Evolutionary conservation across 192 early-diverging fungal species (phyloP).

Genomic region (Geosiphon pyriformis): DNA sequence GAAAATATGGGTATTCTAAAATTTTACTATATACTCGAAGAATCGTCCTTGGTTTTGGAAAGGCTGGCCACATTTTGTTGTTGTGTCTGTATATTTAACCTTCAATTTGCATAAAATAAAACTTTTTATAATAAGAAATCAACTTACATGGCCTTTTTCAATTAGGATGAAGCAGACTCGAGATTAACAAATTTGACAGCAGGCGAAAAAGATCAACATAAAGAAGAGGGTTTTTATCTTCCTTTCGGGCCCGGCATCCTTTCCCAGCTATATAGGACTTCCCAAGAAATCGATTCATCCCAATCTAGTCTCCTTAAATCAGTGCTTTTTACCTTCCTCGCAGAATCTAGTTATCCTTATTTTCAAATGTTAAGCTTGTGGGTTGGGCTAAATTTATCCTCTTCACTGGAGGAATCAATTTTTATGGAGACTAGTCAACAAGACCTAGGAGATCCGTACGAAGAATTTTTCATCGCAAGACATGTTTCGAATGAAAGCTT

Average conservation of each 20-base stretch:
- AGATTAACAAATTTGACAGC: not conserved
- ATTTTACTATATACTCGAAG: conserved; percentile 26
- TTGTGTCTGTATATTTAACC: conserved; percentile 11
- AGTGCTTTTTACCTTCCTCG: conserved; percentile 28
- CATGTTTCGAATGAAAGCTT: not conserved
- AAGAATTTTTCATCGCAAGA: conserved; percentile 32
- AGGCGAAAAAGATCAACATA: conserved; percentile 8
- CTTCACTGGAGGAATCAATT: not conserved
- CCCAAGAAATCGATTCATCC: conserved; percentile 17
- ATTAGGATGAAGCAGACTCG: conserved; percentile 12
- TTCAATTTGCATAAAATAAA: not conserved
- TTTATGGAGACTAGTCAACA: not conserved
- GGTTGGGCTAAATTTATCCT: conserved; percentile 23
- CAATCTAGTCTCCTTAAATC: conserved; percentile 18
- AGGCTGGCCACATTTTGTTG: conserved; percentile 24
- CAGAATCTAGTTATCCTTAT: conserved; percentile 29
- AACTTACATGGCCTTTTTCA: not conserved
- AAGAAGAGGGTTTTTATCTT: conserved; percentile 28
- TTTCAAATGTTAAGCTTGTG: conserved; percentile 30
- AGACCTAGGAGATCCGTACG: conserved; percentile 21
- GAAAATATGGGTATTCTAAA: conserved; percentile 23
- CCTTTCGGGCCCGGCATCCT: conserved; percentile 32
- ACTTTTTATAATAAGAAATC: not conserved
- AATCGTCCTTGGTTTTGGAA: conserved; percentile 25
- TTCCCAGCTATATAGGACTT: conserved; percentile 20